A percentile compares a stretch with the other conserved stretches of the same genome.
Conservation (phyloP, 176 grass and related monocot genomes). For the Cenchrus purpureus region DNA sequence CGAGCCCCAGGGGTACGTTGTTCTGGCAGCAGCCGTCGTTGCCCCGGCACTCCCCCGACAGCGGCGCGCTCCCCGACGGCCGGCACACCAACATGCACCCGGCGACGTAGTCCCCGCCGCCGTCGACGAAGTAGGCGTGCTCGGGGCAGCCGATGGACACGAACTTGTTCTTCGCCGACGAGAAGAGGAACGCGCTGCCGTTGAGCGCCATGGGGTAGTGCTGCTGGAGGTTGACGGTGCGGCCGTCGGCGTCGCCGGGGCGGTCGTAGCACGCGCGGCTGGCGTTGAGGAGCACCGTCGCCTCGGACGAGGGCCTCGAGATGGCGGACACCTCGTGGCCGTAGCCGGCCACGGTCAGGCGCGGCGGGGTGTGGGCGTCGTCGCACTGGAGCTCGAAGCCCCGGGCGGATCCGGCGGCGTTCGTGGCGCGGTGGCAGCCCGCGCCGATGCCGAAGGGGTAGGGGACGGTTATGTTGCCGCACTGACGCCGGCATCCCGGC, state of each 20-base stretch:
- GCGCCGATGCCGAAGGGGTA: slow-evolving; percentile 63
- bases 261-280: slow-evolving; percentile 53
- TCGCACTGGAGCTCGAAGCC: slow-evolving; percentile 51
- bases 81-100: slow-evolving; percentile 60
- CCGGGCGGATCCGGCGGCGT: background rate
- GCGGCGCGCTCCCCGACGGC: background rate
- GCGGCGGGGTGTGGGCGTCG: slow-evolving; percentile 11
- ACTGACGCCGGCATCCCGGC: slow-evolving; percentile 48
- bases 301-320: slow-evolving; percentile 34
- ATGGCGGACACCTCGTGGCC: slow-evolving; percentile 45
- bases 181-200: slow-evolving; percentile 46
- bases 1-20: too few relatives aligned
- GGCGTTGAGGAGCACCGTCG: slow-evolving; percentile 31
- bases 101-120: slow-evolving; percentile 30
- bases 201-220: slow-evolving; percentile 1
- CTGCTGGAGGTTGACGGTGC: background rate
- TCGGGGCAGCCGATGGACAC: slow-evolving; percentile 54
- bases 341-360: slow-evolving; percentile 22
- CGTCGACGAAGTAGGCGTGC: slow-evolving; percentile 47
- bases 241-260: background rate
- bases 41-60: slow-evolving; percentile 44
- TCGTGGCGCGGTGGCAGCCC: slow-evolving; percentile 29
- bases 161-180: slow-evolving; percentile 51
- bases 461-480: slow-evolving; percentile 60
- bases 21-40: slow-evolving; percentile 41